phyloP scores from a whole-genome alignment of 106 monocot species.

The Acanthochlamys bracteata region DNA sequence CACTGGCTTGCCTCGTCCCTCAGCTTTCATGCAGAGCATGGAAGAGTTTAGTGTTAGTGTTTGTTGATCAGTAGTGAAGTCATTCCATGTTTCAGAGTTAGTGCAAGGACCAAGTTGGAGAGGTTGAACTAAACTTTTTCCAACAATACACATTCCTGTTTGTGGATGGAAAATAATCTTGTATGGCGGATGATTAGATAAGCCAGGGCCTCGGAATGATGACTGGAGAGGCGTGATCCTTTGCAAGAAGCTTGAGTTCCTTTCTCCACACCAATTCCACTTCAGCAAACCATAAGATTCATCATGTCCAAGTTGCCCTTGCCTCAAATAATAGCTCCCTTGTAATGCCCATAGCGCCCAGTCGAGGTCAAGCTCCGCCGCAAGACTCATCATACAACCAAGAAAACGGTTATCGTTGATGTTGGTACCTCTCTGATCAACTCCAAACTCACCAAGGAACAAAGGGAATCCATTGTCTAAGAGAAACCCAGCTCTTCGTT shows the following conservation, averaged over 20 bases:
- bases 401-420: constrained; percentile 44
- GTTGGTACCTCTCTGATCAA: constrained; percentile 34
- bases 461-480: constrained; percentile 57
- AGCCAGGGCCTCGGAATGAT: constrained; percentile 37
- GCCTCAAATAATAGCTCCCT: constrained; percentile 67
- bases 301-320: constrained; percentile 32
- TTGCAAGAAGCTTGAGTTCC: constrained; percentile 30
- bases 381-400: constrained; percentile 43
- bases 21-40: constrained; percentile 31
- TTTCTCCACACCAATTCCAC: constrained; percentile 40
- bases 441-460: constrained; percentile 64
- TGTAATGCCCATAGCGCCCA: constrained; percentile 86
- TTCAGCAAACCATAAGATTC: constrained; percentile 55
- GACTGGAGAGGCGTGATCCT: constrained; percentile 46
- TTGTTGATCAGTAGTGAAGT: constrained; percentile 16
- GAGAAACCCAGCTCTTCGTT: constrained; percentile 36
- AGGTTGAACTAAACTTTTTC: constrained; percentile 8
- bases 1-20: constrained; percentile 22
- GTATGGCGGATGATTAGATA: constrained; percentile 32
- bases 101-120: constrained; percentile 43
- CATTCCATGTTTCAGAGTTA: constrained; percentile 47
- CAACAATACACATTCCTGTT: constrained; percentile 49
- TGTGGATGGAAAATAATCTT: constrained; percentile 65
- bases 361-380: constrained; percentile 67
- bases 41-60: constrained; percentile 9